Base-by-base conservation (phyloP, 2,329 filamentous ascomycete genomes). In the Catunica adiposa region DNA sequence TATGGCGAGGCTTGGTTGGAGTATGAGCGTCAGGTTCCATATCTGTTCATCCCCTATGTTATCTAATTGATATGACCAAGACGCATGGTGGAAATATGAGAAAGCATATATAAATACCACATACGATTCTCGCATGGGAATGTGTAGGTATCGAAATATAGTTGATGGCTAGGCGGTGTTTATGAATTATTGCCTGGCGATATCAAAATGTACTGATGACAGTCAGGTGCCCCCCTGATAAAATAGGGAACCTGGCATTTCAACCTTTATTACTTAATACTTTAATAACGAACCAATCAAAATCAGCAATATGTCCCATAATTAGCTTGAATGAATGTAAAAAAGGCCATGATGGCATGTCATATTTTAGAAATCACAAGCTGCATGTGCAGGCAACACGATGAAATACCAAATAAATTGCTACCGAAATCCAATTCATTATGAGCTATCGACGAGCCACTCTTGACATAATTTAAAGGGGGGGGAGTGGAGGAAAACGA, bases 1-100 rank as follows among this genome's bases (percentile, higher is more conserved):
- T 94, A 94, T 68, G 87, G 86, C 2, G 82, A 86, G 60, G 81
- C 82, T 29, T 94, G 87, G 87, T 70, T 73, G 25, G 82, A 89
- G 71, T 94, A 92, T 65, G 83, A 86, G 71, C 78, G 75, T 69
- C 74, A 76, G 63, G 86, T 89, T 52, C 87, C 87, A 20, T 90
- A 89, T 67, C 72, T 92, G 55, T 92, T 94, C 67, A 88, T 94
- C 71, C 87, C 87, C 38, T 58, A 58, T 14, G 47, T 58, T 23
- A 55, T 58, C 38, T 58, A 53, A 31, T 25, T 17, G 29, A 22
- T 31, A 11, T 34, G 5, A 11, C 9, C 20, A 20, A 23, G 22
- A 17, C 31, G 51, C 17, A 34, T 34, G 5, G 29, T 11, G 11
- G 11, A 5, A 11, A 34, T 34, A 34, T 34, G 11, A 11, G 11